These are phyloP conservation scores for Fusarium sp. DNA, from an alignment of 2,329 filamentous ascomycete genomes.

Conservation along the genomic window DNA sequence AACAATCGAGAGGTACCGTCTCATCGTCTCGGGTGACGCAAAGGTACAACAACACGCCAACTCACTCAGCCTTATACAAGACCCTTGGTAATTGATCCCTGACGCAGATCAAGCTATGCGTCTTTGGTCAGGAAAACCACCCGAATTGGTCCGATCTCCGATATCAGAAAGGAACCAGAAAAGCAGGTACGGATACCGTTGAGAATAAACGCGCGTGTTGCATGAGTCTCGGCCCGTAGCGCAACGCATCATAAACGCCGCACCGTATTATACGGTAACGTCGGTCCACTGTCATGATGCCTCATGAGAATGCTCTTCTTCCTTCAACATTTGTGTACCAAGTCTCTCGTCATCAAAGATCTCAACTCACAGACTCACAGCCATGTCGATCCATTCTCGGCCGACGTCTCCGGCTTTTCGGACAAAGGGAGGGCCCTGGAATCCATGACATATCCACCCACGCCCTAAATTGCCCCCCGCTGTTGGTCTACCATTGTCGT, in stretches of 20 bases:
- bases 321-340: background rate
- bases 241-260: background rate
- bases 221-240: constrained; percentile 31
- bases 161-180: background rate
- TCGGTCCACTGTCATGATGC: constrained; percentile 3
- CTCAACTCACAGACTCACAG: background rate
- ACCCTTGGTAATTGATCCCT: background rate
- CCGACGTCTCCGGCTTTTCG: constrained; percentile 21
- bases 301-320: background rate
- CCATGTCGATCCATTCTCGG: constrained; percentile 18
- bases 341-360: background rate
- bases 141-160: background rate
- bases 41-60: background rate
- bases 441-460: constrained; percentile 12
- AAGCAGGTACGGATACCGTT: background rate
- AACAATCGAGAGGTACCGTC: background rate
- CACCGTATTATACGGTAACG: background rate
- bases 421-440: background rate
- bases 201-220: constrained; percentile 5
- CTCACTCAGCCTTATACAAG: constrained; percentile 1
- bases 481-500: constrained; percentile 26
- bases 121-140: background rate
- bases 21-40: background rate
- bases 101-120: background rate
- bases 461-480: constrained; percentile 24